Evolutionary conservation across 2,329 filamentous ascomycete species (phyloP).

Genomic region (Venturia oleaginea): DNA sequence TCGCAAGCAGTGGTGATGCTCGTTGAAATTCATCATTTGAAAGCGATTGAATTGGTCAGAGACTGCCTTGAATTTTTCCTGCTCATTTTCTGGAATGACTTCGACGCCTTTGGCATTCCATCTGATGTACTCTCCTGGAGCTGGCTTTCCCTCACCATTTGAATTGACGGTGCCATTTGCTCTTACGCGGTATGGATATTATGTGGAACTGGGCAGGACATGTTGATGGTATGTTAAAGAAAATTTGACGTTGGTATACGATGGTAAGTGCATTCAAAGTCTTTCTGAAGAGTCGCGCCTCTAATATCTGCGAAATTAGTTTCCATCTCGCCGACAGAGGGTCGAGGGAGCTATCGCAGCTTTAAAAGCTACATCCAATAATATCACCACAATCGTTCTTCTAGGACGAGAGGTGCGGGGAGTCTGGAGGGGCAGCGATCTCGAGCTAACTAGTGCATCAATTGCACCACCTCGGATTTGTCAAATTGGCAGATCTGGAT

Average conservation of each 20-base stretch:
- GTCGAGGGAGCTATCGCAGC: neutral
- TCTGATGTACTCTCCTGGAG: slow-evolving; percentile 18
- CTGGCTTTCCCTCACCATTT: slow-evolving; percentile 15
- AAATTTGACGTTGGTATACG: neutral
- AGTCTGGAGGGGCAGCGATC: neutral
- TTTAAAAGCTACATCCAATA: neutral
- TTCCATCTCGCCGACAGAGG: neutral
- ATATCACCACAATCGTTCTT: neutral
- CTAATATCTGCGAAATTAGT: neutral
- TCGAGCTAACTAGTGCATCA: neutral
- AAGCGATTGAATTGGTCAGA: slow-evolving; percentile 30
- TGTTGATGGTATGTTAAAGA: neutral
- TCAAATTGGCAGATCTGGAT: neutral
- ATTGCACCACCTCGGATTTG: neutral
- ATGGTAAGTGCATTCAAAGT: neutral
- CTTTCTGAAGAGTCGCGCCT: neutral
- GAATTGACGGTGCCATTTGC: slow-evolving; percentile 17
- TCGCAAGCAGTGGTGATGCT: slow-evolving; percentile 27
- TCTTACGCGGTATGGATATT: slow-evolving; percentile 17
- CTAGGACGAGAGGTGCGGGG: neutral
- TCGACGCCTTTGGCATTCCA: slow-evolving; percentile 28
- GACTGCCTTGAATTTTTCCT: slow-evolving; percentile 28
- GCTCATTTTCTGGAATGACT: slow-evolving; percentile 23
- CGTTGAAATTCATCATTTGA: slow-evolving; percentile 26
- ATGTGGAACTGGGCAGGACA: slow-evolving; percentile 17